Conservation (phyloP, 495 filamentous ascomycete genomes). For the Aspergillus carlsbadensis region DNA sequence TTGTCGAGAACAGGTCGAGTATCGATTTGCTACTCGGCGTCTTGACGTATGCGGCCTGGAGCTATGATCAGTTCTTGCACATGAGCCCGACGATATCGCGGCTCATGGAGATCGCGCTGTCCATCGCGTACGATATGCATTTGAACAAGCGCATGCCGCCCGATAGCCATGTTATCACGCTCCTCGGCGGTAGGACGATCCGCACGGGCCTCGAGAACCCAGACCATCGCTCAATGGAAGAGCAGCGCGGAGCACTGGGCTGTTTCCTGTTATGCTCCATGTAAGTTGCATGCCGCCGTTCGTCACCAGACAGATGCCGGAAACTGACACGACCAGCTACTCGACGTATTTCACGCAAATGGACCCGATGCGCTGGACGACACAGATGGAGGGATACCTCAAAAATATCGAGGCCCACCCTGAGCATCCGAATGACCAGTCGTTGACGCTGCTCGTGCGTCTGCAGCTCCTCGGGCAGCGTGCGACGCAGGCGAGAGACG, state of each 20-base stretch:
- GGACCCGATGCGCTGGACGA: slow-evolving; percentile 34
- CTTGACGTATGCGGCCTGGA: slow-evolving; percentile 39
- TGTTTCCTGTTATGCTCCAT: slow-evolving; percentile 39
- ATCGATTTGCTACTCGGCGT: slow-evolving; percentile 52
- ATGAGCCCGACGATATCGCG: slow-evolving; percentile 29
- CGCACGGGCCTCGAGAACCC: neutral
- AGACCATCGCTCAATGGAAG: slow-evolving; percentile 33
- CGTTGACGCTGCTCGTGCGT: slow-evolving; percentile 17
- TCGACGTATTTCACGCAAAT: slow-evolving; percentile 31
- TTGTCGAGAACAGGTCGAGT: slow-evolving; percentile 40
- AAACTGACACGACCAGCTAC: slow-evolving; percentile 14
- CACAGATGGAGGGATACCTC: slow-evolving; percentile 37
- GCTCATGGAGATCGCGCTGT: slow-evolving; percentile 45
- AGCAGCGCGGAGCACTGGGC: slow-evolving; percentile 45
- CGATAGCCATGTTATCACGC: slow-evolving; percentile 19
- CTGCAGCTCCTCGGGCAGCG: slow-evolving; percentile 8
- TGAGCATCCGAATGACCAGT: slow-evolving; percentile 17
- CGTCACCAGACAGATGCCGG: neutral
- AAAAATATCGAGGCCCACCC: slow-evolving; percentile 18
- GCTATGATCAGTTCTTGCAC: slow-evolving; percentile 20
- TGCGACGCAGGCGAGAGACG: neutral
- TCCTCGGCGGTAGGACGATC: neutral
- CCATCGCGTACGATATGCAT: slow-evolving; percentile 48
- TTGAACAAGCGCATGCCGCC: slow-evolving; percentile 43
- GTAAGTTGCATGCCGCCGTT: neutral